Evolutionary conservation across 768 basidiomycete species (phyloP), one percentile per base, ranked within the genome.

Genomic region (Dacryopinax primogenitus): DNA sequence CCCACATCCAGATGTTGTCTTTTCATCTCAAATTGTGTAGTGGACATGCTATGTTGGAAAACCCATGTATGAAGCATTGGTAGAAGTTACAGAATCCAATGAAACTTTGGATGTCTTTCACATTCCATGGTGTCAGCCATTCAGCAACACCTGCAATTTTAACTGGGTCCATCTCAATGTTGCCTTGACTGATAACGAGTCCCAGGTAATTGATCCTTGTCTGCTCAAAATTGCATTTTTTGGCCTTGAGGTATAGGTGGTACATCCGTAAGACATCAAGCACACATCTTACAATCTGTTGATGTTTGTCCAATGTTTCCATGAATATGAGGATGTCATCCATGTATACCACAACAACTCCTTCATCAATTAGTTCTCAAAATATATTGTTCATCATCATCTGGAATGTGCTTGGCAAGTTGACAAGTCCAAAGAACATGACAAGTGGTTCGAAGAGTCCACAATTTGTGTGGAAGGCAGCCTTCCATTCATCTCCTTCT

Each of bases 61-160:
- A n/a, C n/a, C n/a, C n/a, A n/a, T n/a, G n/a, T n/a, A 77, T 74
- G 65, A 77, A 78, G 1, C 68, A 21, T 1, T 70, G 64, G 37
- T 78, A 79, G 64, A 76, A 79, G 41, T 74, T 78, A 0, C 66
- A 33, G 37, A 77, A 76, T 2, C 74, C 72, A 1, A 75, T 66
- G 68, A 74, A 74, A 1, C 72, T 72, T 51, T 72, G 73, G n/a
- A 77, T 64, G 61, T 76, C 73, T 30, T 65, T 69, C 35, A 74
- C 67, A 23, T 67, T 69, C 7, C 36, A 23, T 18, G 72, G 72
- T 41, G 62, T 37, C 2, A 73, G 77, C 76, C 72, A 79, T 3
- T 72, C 67, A 0, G n/a, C 13, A 2, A 77, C 72, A 68, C 21
- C 68, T 62, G 1, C 66, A 1, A 78, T 67, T 51, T 79, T 79